phyloP scores from a whole-genome alignment of 495 filamentous ascomycete species.

The Aspergillus egyptiacus region DNA sequence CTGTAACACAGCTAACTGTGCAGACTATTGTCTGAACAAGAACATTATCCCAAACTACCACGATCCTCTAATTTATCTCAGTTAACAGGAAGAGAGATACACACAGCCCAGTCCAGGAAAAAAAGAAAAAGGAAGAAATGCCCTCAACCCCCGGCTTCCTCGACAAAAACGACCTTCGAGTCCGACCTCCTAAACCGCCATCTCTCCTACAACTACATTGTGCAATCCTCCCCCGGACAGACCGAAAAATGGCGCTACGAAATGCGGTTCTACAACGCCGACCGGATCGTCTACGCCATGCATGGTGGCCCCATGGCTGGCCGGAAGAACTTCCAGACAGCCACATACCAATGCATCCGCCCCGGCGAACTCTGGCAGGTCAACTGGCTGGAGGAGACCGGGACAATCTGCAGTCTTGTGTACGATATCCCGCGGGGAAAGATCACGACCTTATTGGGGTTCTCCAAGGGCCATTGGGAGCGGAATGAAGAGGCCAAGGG shows the following conservation, averaged over 20 bases:
- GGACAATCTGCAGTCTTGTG: constrained; percentile 34
- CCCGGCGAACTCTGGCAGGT: constrained; percentile 35
- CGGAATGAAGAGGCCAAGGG: constrained; percentile 30
- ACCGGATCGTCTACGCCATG: constrained; percentile 39
- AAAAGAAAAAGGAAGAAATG: too few relatives aligned
- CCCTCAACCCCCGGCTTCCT: constrained; percentile 14
- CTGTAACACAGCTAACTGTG: too few relatives aligned
- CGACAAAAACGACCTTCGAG: constrained; percentile 23
- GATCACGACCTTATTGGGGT: constrained; percentile 32
- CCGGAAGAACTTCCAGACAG: constrained; percentile 33
- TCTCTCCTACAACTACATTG: constrained; percentile 38
- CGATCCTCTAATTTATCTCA: too few relatives aligned
- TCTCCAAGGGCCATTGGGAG: constrained; percentile 38
- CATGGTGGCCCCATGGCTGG: constrained; percentile 39
- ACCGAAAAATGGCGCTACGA: constrained; percentile 41
- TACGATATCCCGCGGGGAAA: constrained; percentile 29
- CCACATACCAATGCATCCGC: constrained; percentile 36
- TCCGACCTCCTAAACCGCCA: constrained; percentile 34
- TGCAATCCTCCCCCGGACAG: constrained; percentile 24
- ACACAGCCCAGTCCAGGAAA: background rate
- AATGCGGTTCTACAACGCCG: constrained; percentile 39
- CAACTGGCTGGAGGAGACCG: constrained; percentile 39
- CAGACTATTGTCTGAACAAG: too few relatives aligned
- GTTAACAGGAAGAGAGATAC: too few relatives aligned
- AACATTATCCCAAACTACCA: too few relatives aligned